These are phyloP conservation scores for Colletotrichum phormii DNA, from an alignment of 2,329 filamentous ascomycete species.

Conservation along the genomic window DNA sequence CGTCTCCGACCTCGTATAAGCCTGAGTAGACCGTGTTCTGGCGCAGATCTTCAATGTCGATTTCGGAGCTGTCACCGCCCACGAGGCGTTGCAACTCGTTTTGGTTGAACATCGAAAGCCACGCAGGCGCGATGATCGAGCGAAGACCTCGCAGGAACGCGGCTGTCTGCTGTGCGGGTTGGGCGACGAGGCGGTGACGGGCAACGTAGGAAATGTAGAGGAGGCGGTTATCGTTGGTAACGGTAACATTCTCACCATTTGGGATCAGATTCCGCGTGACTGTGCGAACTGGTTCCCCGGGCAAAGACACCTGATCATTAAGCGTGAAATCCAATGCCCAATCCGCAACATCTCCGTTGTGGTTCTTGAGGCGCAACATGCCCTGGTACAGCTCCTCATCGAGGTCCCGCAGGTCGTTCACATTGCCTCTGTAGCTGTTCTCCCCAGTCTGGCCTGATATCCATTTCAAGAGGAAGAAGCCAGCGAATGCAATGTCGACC, in stretches of 20 bases:
- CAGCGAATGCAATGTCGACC: constrained; percentile 91
- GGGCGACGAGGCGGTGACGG: constrained; percentile 84
- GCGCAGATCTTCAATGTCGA: constrained; percentile 88
- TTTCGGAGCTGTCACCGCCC: constrained; percentile 85
- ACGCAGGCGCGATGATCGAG: constrained; percentile 88
- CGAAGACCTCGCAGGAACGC: constrained; percentile 90
- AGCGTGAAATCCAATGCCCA: constrained; percentile 91
- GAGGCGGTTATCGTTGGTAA: constrained; percentile 92
- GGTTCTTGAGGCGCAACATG: constrained; percentile 85
- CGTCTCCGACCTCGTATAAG: constrained; percentile 89
- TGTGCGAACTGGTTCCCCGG: constrained; percentile 64
- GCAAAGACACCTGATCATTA: constrained; percentile 71
- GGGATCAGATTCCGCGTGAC: constrained; percentile 81
- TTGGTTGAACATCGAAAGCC: constrained; percentile 99
- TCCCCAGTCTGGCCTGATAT: constrained; percentile 73
- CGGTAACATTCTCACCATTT: constrained; percentile 79
- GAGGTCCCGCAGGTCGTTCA: constrained; percentile 93
- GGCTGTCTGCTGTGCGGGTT: constrained; percentile 83
- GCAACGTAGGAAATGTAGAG: constrained; percentile 96
- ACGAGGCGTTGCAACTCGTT: constrained; percentile 93
- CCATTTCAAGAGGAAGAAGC: constrained; percentile 98
- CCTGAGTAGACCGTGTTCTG: constrained; percentile 89
- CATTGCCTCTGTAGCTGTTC: constrained; percentile 85
- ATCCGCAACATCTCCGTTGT: constrained; percentile 81
- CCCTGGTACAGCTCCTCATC: constrained; percentile 93